Base-by-base conservation (phyloP, 1,284 basidiomycete species). In the Caloboletus firmus region DNA sequence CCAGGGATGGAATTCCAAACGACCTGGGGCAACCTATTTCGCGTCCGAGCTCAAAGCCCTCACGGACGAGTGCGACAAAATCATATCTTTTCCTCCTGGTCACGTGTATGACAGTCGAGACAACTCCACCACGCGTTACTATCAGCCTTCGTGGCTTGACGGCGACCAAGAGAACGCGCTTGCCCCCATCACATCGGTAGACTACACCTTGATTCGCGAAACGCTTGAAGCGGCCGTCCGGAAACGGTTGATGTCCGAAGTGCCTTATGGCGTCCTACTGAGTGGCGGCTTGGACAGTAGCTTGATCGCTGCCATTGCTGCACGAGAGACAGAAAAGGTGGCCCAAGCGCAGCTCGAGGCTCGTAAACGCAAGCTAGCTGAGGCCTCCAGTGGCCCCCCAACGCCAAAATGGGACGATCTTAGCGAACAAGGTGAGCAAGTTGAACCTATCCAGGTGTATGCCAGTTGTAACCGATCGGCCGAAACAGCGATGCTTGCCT, bases 161-260 rank as follows among this genome's bases (percentile, higher is more conserved):
- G 84, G 83, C 32, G 91, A 95, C 66, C 73, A 66, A 18, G 79
- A 43, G 86, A 89, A 53, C 78, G 81, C 45, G 73, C 77, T 10
- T 71, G 76, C 22, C 75, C 92, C 95, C 34, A 83, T 83, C 54
- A 81, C 76, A 45, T 68, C 82, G 7, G 83, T 80, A 18, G 87
- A 99, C 72, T 76, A 91, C 55, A 87, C 79, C 18, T 71, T 82
- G 34, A 73, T 98, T 40, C 83, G 95, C 44, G 86, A 92, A 71
- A 81, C 88, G 0, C 81, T 99, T 35, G 97, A 99, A 75, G 87
- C 82, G 49, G 93, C 97, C 12, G 97, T 99, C 42, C 84, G 88
- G 65, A 99, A 99, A 76, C 83, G 97, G 52, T 77, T 99, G 53
- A 99, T 99, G 97, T 94, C 92, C 51, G 97, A 99, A 74, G 97